Evolutionary conservation across 2,329 filamentous ascomycete species (phyloP).

Genomic region (Aspergillus glaucus): DNA sequence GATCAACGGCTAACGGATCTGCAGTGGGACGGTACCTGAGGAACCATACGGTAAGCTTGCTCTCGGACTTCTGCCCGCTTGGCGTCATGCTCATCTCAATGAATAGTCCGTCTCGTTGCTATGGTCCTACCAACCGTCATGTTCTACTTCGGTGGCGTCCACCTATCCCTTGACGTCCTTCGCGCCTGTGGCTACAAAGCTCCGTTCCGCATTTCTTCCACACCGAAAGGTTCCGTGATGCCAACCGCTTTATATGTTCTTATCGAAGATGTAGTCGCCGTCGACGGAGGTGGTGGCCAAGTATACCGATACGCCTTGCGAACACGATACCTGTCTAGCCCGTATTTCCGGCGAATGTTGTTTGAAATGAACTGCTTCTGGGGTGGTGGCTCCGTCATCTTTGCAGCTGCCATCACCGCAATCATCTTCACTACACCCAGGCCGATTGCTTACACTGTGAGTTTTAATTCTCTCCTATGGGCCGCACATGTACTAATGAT

Average conservation of each 20-base stretch:
- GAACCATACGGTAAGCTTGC: conserved; percentile 33
- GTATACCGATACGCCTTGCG: conserved; percentile 47
- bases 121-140: conserved; percentile 42
- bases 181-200: conserved; percentile 41
- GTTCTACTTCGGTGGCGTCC: conserved; percentile 40
- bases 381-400: conserved; percentile 47
- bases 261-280: conserved; percentile 61
- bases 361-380: conserved; percentile 53
- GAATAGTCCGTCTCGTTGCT: conserved; percentile 36
- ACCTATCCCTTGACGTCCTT: conserved; percentile 38
- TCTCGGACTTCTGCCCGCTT: neutral
- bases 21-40: conserved; percentile 35
- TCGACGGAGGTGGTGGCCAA: conserved; percentile 57
- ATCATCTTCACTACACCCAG: conserved; percentile 45
- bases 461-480: conserved; percentile 4
- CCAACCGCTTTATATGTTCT: conserved; percentile 59
- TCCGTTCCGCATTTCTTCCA: conserved; percentile 59
- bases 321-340: conserved; percentile 49
- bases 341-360: conserved; percentile 49
- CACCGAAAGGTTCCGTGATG: conserved; percentile 52
- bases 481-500: conserved; percentile 3
- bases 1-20: conserved; percentile 5
- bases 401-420: conserved; percentile 42
- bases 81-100: conserved; percentile 1
- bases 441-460: conserved; percentile 44